These are phyloP conservation scores for Trypanosoma mega DNA, from an alignment of 208 protist genomes.

Conservation along the genomic window DNA sequence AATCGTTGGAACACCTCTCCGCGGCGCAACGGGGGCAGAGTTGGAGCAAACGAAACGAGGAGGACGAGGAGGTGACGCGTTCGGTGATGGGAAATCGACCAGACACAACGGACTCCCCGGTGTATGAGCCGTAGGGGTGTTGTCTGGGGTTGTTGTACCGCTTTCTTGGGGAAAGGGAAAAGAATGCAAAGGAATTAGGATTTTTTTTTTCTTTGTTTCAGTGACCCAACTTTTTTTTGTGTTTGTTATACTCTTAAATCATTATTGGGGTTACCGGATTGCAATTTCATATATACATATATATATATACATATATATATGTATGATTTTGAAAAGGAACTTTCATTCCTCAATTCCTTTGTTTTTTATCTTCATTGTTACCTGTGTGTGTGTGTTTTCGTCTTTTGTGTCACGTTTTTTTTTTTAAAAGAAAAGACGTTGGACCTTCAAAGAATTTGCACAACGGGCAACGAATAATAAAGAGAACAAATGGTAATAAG, in stretches of 20 bases:
- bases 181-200: no score
- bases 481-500: no score
- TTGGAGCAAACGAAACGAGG: no score
- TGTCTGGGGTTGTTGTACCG: neutral
- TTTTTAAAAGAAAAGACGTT: no score
- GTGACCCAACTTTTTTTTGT: neutral
- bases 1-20: neutral
- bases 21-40: neutral
- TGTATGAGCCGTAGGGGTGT: slow-evolving; percentile 34
- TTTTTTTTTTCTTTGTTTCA: neutral
- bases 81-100: slow-evolving; percentile 17
- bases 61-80: slow-evolving; percentile 23
- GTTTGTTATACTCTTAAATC: neutral
- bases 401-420: neutral
- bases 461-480: no score
- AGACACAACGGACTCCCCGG: slow-evolving; percentile 37
- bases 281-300: slow-evolving; percentile 10
- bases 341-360: neutral
- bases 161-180: no score
- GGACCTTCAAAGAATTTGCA: no score
- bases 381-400: no score
- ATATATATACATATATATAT: slow-evolving; percentile 12
- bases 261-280: slow-evolving; percentile 1
- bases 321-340: neutral
- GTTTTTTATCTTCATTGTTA: neutral